Conservation (phyloP, 176 grass and related monocot genomes). For the Aegilops bicornis region DNA sequence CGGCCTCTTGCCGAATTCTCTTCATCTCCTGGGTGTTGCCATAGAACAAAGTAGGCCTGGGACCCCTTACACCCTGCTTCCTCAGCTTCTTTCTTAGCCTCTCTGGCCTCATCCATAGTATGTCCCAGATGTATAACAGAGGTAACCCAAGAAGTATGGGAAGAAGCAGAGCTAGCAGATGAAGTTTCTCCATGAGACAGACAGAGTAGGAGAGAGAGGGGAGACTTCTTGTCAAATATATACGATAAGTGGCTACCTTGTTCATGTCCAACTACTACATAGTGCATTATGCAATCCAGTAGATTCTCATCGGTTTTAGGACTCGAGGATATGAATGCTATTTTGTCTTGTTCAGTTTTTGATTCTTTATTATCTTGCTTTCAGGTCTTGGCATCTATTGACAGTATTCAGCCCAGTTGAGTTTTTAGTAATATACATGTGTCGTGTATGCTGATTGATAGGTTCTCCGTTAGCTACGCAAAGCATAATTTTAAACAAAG, state of each 20-base stretch:
- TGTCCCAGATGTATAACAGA: neutral
- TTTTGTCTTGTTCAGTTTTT: neutral
- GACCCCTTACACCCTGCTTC: constrained; percentile 7
- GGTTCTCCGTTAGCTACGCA: neutral
- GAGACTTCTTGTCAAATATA: neutral
- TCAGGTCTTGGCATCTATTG: neutral
- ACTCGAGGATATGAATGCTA: neutral
- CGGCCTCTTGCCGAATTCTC: neutral
- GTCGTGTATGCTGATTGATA: neutral
- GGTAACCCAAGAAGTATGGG: neutral
- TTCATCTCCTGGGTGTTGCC: constrained; percentile 17
- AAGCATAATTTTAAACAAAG: neutral
- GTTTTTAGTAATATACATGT: neutral
- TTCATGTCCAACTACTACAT: neutral
- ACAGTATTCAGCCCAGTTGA: neutral
- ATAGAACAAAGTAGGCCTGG: constrained; percentile 7
- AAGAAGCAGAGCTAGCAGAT: neutral
- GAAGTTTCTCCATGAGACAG: constrained; percentile 11
- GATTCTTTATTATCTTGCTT: neutral
- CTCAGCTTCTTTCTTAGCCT: neutral
- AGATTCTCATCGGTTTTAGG: neutral
- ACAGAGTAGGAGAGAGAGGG: neutral
- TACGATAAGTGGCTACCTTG: neutral
- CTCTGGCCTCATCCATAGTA: neutral
- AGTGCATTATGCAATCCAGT: neutral